These are phyloP conservation scores for Orobanche coerulescens DNA, from an alignment of 257 asterid species.

Conservation along the genomic window DNA sequence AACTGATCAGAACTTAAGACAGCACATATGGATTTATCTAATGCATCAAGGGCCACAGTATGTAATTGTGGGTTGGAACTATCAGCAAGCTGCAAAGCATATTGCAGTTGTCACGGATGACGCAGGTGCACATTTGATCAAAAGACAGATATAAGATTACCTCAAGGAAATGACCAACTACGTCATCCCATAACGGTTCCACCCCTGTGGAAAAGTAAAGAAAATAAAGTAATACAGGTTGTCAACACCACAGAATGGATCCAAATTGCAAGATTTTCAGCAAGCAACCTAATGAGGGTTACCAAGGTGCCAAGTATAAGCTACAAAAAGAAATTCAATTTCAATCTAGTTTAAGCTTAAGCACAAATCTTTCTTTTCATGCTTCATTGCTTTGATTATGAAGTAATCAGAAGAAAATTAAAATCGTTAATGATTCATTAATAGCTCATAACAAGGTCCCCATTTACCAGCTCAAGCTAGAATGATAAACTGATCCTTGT, in stretches of 20 bases:
- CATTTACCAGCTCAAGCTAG: not conserved
- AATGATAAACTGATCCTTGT: constrained; percentile 9
- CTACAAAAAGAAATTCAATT: constrained; percentile 4
- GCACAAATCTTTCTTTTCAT: constrained; percentile 12
- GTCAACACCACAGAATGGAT: constrained; percentile 14
- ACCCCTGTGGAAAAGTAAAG: constrained; percentile 57
- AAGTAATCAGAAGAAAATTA: not conserved
- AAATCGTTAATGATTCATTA: not conserved
- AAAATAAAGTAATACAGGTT: constrained; percentile 19
- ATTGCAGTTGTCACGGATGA: constrained; percentile 17
- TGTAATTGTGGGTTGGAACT: constrained; percentile 67
- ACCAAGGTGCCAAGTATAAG: not conserved
- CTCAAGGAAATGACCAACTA: constrained; percentile 83
- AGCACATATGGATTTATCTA: constrained; percentile 92
- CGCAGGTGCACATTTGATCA: constrained; percentile 12
- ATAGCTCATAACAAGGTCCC: constrained; percentile 7
- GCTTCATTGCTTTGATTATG: not conserved
- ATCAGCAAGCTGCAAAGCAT: constrained; percentile 71
- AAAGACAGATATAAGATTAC: constrained; percentile 31
- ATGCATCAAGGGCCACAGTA: constrained; percentile 72
- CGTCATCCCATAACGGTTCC: constrained; percentile 88
- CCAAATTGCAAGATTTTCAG: constrained; percentile 10
- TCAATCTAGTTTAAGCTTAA: constrained; percentile 12
- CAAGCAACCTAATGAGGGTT: not conserved
- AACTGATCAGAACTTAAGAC: constrained; percentile 81